A percentile compares a stretch with the other conserved stretches of the same genome.
phyloP scores from a whole-genome alignment of 2,329 filamentous ascomycete species.

The Colletotrichum incanum region DNA sequence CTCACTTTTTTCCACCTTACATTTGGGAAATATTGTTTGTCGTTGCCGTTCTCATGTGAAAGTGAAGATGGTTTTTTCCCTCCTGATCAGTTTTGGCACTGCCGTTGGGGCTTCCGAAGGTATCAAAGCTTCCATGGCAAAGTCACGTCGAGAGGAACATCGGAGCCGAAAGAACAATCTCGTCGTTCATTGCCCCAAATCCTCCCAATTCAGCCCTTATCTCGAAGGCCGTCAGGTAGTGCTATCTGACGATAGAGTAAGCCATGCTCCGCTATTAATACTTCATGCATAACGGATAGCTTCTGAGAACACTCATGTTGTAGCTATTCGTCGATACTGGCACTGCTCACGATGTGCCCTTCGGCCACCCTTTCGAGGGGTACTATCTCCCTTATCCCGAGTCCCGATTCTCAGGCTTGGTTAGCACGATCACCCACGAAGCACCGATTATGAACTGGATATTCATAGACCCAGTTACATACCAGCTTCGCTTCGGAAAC shows the following conservation, averaged over 20 bases:
- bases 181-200: conserved; percentile 62
- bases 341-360: conserved; percentile 48
- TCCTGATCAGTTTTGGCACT: conserved; percentile 59
- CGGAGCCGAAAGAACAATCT: conserved; percentile 65
- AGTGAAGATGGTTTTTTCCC: conserved; percentile 48
- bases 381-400: conserved; percentile 73
- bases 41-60: background rate
- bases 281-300: background rate
- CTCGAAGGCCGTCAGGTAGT: conserved; percentile 63
- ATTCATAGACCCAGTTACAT: conserved; percentile 61
- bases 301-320: background rate
- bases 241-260: conserved; percentile 60
- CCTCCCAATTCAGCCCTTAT: conserved; percentile 59
- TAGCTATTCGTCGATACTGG: conserved; percentile 65
- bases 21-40: background rate
- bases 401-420: conserved; percentile 60
- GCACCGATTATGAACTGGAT: conserved; percentile 68
- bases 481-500: conserved; percentile 63
- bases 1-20: background rate
- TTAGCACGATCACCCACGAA: conserved; percentile 64
- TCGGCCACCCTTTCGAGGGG: conserved; percentile 69
- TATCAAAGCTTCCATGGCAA: conserved; percentile 63
- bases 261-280: background rate
- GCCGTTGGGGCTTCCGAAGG: conserved; percentile 64
- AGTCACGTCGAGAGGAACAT: conserved; percentile 62